Evolutionary conservation across 805 yeast genomes (phyloP), one percentile per base, ranked within the genome.

Genomic region (Ogataea methylovora): DNA sequence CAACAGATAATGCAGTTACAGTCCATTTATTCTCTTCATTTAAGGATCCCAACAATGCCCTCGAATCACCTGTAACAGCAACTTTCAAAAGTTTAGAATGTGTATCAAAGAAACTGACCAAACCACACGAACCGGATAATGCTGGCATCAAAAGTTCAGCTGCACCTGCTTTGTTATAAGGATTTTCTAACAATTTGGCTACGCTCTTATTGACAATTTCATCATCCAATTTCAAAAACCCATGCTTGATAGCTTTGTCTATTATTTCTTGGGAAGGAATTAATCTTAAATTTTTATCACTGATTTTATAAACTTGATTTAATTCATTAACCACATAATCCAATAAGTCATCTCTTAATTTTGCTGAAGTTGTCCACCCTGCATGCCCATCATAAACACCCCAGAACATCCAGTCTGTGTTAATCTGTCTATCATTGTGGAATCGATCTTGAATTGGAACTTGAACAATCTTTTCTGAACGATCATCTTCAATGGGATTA

Each of bases 351-450:
- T 86, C 92, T 40, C 94, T 70, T 40, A 92, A 69, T 54, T 79
- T 84, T n/a, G 84, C 73, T 37, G 90, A 77, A 2, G 98, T 92
- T 43, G 84, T 84, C 78, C 94, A 87, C 16, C 98, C 98, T 3
- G 95, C 87, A 58, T 92, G 98, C 10, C 98, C 98, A 58, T 92
- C 98, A 54, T 81, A 90, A 0, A 92, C 76, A 5, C 97, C 95
- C 74, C 94, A 92, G 52, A 92, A 86, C 72, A 84, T 82, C 83
- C 96, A 81, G 56, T 90, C 96, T 1, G 70, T 52, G 17, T 59
- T 59, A n/a, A 63, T 58, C 16, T 49, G 44, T 47, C 61, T 48
- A 56, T 69, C 66, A 43, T 70, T 55, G 34, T 74, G 66, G 39
- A 73, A 76, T 32, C 49, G 44, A 38, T 79, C 84, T 47, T 74